These are phyloP conservation scores for Crepidotus variabilis DNA, from an alignment of 768 basidiomycete genomes.

Conservation along the genomic window DNA sequence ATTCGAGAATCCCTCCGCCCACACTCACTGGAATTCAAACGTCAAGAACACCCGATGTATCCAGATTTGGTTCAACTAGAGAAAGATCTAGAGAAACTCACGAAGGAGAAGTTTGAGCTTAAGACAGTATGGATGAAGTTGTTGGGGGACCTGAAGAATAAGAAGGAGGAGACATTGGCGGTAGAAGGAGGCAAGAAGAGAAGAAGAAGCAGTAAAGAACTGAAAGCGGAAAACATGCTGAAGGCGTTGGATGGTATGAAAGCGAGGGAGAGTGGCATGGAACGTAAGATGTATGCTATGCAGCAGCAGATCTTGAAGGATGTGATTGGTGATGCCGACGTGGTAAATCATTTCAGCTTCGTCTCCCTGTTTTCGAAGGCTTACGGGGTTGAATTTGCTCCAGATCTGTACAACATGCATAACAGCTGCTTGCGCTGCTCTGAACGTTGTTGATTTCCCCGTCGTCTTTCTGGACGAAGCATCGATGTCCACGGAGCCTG, in stretches of 20 bases:
- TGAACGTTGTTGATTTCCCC: slow-evolving; percentile 82
- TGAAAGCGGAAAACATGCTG: slow-evolving; percentile 29
- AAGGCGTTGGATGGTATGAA: slow-evolving; percentile 23
- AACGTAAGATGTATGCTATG: slow-evolving; percentile 46
- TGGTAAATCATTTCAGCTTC: slow-evolving; percentile 46
- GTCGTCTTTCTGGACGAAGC: slow-evolving; percentile 94
- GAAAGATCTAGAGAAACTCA: slow-evolving; percentile 26
- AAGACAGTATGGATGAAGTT: slow-evolving; percentile 14
- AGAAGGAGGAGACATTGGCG: background rate
- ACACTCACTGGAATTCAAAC: slow-evolving; percentile 61
- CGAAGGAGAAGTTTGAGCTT: slow-evolving; percentile 12
- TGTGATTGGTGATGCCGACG: slow-evolving; percentile 63
- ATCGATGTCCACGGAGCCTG: slow-evolving; percentile 94
- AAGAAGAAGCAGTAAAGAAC: slow-evolving; percentile 6
- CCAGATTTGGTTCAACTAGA: slow-evolving; percentile 36
- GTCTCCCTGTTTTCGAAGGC: background rate
- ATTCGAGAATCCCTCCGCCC: slow-evolving; percentile 52
- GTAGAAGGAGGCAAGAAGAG: background rate
- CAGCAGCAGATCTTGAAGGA: slow-evolving; percentile 64
- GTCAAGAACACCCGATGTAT: slow-evolving; percentile 57
- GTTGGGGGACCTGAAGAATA: slow-evolving; percentile 14
- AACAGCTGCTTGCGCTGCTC: slow-evolving; percentile 60
- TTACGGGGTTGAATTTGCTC: background rate
- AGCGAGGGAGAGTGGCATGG: slow-evolving; percentile 23
- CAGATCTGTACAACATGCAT: slow-evolving; percentile 89